A percentile compares a stretch with the other conserved stretches of the same genome.
These are phyloP conservation scores for Saccharomycopsis oosterbeekiorum DNA, from an alignment of 805 yeast genomes.

Conservation along the genomic window DNA sequence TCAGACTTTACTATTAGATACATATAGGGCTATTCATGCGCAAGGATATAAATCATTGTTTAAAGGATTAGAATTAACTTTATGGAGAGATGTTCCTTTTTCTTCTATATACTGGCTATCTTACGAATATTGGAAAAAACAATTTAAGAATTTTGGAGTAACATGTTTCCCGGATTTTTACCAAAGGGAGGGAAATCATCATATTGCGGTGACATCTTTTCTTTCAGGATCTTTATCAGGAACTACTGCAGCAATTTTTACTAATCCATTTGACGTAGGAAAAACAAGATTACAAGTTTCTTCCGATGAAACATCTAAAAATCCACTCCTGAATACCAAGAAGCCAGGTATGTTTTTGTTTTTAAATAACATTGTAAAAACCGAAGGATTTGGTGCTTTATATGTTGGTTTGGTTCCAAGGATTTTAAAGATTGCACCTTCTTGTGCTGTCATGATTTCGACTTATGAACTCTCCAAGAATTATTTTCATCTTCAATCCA, in stretches of 20 bases:
- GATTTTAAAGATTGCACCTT: slow-evolving; percentile 85
- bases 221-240: slow-evolving; percentile 81
- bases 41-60: slow-evolving; percentile 62
- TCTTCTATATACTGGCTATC: slow-evolving; percentile 91
- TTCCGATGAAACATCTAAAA: slow-evolving; percentile 24
- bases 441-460: slow-evolving; percentile 97
- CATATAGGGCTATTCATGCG: slow-evolving; percentile 37
- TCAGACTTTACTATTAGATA: slow-evolving; percentile 41
- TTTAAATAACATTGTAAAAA: slow-evolving; percentile 48
- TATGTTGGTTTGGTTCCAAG: slow-evolving; percentile 84
- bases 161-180: slow-evolving; percentile 11
- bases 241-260: slow-evolving; percentile 68
- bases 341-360: slow-evolving; percentile 57
- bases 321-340: slow-evolving; percentile 7
- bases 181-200: slow-evolving; percentile 23
- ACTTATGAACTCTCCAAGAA: slow-evolving; percentile 85
- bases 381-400: slow-evolving; percentile 77
- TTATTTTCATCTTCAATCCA: slow-evolving; percentile 26
- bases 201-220: slow-evolving; percentile 54
- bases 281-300: slow-evolving; percentile 81
- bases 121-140: slow-evolving; percentile 48
- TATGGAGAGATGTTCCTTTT: slow-evolving; percentile 97
- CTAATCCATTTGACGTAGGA: slow-evolving; percentile 97
- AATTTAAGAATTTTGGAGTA: slow-evolving; percentile 17
- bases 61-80: slow-evolving; percentile 76